Evolutionary conservation across 2,329 filamentous ascomycete species (phyloP), one percentile per base, ranked within the genome.

Genomic region (Elsinoe ampelina): DNA sequence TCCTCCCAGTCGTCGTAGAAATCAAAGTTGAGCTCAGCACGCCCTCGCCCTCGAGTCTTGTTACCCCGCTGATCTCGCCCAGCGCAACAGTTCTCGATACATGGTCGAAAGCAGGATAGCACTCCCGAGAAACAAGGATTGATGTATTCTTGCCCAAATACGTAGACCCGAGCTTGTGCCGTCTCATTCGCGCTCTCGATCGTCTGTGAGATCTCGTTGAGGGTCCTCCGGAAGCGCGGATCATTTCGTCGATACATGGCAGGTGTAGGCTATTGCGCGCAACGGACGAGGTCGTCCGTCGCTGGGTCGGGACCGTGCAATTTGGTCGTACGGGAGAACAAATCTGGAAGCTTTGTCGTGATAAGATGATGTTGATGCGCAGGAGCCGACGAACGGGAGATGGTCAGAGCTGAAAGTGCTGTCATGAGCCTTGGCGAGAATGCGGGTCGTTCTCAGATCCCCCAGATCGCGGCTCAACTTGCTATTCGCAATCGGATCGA

Each of bases 1-100:
- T 80, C 77, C 60, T 95, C 89, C 92, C 92, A 97, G 71, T 96
- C 92, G 71, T 96, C 92, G 74, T 97, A 97, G 70, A 97, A 97
- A 70, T 96, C 92, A 68, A 97, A 97, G 66, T 82, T 91, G 65
- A 87, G 82, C 71, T 96, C 91, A 26, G 90, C 87, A 54, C 83
- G 72, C 2, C 81, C 82, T 59, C 75, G 69, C 57, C 73, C 71
- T 19, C 77, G 72, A 35, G 86, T 80, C 64, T 89, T 83, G 30
- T 87, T 83, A 50, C 83, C 75, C 58, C 87, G 83, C 67, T 92
- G 87, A 63, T 91, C 86, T 56, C 82, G 81, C 65, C 82, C 83
- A 55, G 87, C 86, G 35, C 89, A 89, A 55, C 84, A 81, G 11
- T 82, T 20, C 43, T 85, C 83, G 63, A 89, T 90, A 68, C 85